Base-by-base conservation (phyloP, 2,329 filamentous ascomycete species). In the Epichloe gansuensis region DNA sequence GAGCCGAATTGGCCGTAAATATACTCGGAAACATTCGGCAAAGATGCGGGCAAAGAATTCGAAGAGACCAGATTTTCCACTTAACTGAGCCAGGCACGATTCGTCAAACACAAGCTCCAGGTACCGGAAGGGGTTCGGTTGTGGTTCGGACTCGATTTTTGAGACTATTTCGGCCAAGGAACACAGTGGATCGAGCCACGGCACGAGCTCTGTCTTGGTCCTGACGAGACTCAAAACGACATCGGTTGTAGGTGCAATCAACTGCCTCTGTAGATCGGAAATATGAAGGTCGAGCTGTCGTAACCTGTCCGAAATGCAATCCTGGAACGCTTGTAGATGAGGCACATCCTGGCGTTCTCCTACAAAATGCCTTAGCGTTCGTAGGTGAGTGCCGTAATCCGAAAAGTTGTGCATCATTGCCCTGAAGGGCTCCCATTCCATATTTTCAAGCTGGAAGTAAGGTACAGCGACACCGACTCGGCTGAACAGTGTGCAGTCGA, bases 1-100 rank as follows among this genome's bases (percentile, higher is more conserved):
- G 15, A 75, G 71, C 38, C 83, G 77, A 44, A 96, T 84, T 0
- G 89, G 87, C 40, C 81, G 81, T 39, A 94, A 74, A 64, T 95
- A 97, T 1, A 88, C 81, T 53, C 82, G 79, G 53, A 96, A 85
- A 62, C 88, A 95, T 45, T 85, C 77, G 51, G 93, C 82, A 62
- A 96, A 93, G 3, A 93, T 73, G 0, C 71, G 70, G 2, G 81
- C 80, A 5, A 93, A 71, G 40, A 78, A 81, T 40, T 71, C 66
- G 61, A 87, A 93, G 1, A 78, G 71, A 0, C 65, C 64, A 2
- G 74, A 70, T 51, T 87, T 79, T 1, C 84, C 85, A 15, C 80
- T 76, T 44, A 87, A 74, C 61, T 95, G 89, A 0, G 84, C 77
- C 49, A 78, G 70, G 53, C 80, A 84, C 2, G 84, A 78, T 23